These are phyloP conservation scores for Aspergillus udagawae DNA, from an alignment of 2,329 filamentous ascomycete species.

Conservation along the genomic window DNA sequence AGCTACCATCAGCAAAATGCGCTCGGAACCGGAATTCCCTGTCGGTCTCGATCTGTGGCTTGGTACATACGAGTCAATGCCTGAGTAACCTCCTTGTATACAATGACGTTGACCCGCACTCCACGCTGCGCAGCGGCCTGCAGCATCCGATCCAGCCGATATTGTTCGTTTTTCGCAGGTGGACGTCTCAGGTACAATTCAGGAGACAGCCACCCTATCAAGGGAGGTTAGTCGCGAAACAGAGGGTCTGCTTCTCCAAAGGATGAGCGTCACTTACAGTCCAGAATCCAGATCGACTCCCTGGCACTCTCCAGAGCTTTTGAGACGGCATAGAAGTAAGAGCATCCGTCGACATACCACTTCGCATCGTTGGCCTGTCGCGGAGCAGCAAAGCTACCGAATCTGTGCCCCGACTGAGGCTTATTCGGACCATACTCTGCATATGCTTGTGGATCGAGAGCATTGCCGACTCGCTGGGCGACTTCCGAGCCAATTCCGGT, in stretches of 20 bases:
- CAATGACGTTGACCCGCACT: constrained; percentile 78
- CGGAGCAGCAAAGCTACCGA: constrained; percentile 66
- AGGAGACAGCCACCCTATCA: constrained; percentile 71
- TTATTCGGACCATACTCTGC: constrained; percentile 40
- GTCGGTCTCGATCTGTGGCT: constrained; percentile 12
- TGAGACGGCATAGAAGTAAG: constrained; percentile 82
- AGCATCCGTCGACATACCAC: constrained; percentile 83
- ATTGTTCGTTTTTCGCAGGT: constrained; percentile 74
- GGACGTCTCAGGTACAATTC: constrained; percentile 83
- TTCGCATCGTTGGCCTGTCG: constrained; percentile 70
- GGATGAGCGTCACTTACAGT: constrained; percentile 51
- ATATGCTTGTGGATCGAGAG: constrained; percentile 47
- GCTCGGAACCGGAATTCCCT: neutral
- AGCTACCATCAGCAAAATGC: neutral
- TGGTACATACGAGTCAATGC: constrained; percentile 68
- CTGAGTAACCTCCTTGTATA: constrained; percentile 87
- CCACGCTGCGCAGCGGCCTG: constrained; percentile 77
- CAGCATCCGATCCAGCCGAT: constrained; percentile 79
- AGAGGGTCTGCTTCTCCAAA: neutral
- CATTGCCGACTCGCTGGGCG: constrained; percentile 46
- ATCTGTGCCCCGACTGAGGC: constrained; percentile 46
- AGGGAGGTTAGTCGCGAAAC: constrained; percentile 6
- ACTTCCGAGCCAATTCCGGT: constrained; percentile 49
- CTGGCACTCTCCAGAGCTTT: constrained; percentile 71
- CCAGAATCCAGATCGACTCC: constrained; percentile 78